Evolutionary conservation across 768 basidiomycete genomes (phyloP), one percentile per base, ranked within the genome.

Genomic region (Chalciporus pseudorubinellus): DNA sequence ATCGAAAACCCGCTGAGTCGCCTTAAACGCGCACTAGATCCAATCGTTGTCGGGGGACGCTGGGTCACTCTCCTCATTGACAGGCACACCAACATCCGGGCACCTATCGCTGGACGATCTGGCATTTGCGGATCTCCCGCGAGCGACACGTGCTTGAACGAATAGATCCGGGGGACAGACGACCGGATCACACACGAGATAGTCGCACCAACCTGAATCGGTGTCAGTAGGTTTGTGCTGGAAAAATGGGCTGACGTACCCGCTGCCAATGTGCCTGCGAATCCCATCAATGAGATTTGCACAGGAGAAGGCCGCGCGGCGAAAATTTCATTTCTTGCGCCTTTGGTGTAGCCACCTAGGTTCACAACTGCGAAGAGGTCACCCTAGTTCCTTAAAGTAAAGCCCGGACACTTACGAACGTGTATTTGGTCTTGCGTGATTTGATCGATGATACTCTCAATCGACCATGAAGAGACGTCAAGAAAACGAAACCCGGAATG

Each of bases 301-400:
- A 80, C 61, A 3, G 78, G 79, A 44, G 71, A 71, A 14, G 76
- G 74, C 21, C 78, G 69, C 1, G 73, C 75, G 13, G 79, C 79
- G 41, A 80, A 80, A 16, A 80, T 70, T 45, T 80, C 78, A 50
- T 80, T 80, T 49, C 72, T 62, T 2, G 78, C 74, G 14, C 77
- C 79, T 58, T 77, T 80, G 26, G 78, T 80, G 52, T 80, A 80
- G 10, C 78, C 78, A 5, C 72, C 75, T 2, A 77, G 58, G 51
- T 77, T 76, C 45, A 77, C 64, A 20, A 77, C 76, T 77, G 55
- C 36, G 12, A 42, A 45, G 1, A 40, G 9, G 44, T 61, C 12
- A 33, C 18, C 46, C 20, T 38, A 6, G 33, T 24, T 7, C 11
- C 18, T 43, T 29, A 3, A 36, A 36, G 22, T 6, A 44, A 44